Conservation (phyloP, 192 early-diverging fungal genomes). For the Spizellomyces sp. region DNA sequence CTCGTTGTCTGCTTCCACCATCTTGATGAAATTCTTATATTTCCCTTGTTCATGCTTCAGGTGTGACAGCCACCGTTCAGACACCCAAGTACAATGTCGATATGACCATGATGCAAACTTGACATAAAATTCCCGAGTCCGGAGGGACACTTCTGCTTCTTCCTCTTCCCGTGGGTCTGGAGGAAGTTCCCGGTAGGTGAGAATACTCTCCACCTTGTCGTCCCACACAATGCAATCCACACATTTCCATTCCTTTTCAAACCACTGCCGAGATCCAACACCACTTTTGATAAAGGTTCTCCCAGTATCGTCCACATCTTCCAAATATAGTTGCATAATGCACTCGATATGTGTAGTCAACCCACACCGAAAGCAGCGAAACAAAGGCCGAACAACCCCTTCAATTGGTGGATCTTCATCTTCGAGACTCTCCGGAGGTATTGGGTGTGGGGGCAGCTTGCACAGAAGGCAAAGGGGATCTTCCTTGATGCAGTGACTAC, state of each 20-base stretch:
- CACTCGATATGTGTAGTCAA: conserved; percentile 27
- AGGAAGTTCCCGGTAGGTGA: conserved; percentile 10
- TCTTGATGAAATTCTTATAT: conserved; percentile 26
- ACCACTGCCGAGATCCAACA: neutral
- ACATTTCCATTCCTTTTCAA: conserved; percentile 37
- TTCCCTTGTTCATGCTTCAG: conserved; percentile 20
- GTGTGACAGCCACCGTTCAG: conserved; percentile 41
- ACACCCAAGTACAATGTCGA: conserved; percentile 48
- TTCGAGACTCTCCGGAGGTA: neutral
- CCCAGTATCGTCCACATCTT: conserved; percentile 10
- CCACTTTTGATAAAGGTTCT: neutral
- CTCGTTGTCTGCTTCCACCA: conserved; percentile 23
- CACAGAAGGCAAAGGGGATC: conserved; percentile 11
- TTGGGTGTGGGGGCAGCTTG: neutral
- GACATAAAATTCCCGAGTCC: conserved; percentile 42
- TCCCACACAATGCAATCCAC: conserved; percentile 43
- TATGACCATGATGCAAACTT: conserved; percentile 43
- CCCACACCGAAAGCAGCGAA: conserved; percentile 31
- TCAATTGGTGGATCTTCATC: neutral
- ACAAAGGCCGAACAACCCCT: conserved; percentile 11
- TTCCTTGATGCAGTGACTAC: conserved; percentile 7
- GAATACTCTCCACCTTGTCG: conserved; percentile 31
- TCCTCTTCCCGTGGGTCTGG: neutral
- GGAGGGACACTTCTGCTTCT: neutral
- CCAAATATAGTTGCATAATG: conserved; percentile 19